Percentiles rank a stretch among this genome's conserved stretches.
Conservation (phyloP, 2,329 filamentous ascomycete species). For the Cytospora chrysosperma region DNA sequence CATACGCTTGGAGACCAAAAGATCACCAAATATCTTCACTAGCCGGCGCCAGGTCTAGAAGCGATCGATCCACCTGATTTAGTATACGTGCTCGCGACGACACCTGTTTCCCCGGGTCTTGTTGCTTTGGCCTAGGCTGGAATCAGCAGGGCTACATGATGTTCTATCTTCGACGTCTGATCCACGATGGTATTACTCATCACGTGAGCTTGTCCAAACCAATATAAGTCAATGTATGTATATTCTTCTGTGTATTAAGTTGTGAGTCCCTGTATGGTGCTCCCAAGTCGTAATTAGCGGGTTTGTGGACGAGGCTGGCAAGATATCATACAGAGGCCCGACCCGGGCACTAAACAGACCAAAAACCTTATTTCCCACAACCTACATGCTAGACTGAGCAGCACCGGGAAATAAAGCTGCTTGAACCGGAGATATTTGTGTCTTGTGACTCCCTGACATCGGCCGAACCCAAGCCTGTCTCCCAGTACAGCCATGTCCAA, state of each 20-base stretch:
- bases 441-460: not conserved
- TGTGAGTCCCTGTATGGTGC: not conserved
- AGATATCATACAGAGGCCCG: slow-evolving; percentile 3
- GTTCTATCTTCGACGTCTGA: not conserved
- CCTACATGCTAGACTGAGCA: not conserved
- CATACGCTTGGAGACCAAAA: not conserved
- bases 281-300: not conserved
- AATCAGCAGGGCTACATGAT: not conserved
- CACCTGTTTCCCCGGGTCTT: not conserved
- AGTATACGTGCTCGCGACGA: not conserved
- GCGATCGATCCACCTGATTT: not conserved
- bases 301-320: not conserved
- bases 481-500: not conserved
- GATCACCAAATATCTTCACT: not conserved
- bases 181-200: not conserved
- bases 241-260: slow-evolving; percentile 19
- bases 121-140: not conserved
- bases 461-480: slow-evolving; percentile 2
- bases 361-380: not conserved
- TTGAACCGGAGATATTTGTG: not conserved
- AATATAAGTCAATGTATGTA: slow-evolving; percentile 20
- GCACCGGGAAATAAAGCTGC: not conserved
- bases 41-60: not conserved
- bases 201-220: not conserved
- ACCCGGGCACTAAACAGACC: not conserved